Percentiles rank a stretch among this genome's conserved stretches.
These are phyloP conservation scores for Lavandula angustifolia DNA, from an alignment of 257 asterid genomes.

Conservation along the genomic window DNA sequence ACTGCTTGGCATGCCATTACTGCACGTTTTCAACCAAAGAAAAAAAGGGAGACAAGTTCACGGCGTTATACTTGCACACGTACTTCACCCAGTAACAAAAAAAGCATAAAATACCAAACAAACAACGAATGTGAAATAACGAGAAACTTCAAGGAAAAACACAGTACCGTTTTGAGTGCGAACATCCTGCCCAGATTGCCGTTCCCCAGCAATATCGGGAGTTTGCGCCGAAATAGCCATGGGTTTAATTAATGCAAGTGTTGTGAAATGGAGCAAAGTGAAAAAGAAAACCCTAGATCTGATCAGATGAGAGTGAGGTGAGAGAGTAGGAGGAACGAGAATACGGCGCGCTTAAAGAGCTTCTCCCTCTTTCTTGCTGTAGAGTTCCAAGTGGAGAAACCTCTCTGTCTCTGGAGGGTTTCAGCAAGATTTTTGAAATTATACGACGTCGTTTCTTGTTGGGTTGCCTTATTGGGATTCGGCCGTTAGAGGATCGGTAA, in stretches of 20 bases:
- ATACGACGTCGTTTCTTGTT: conserved; percentile 19
- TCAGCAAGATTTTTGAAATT: conserved; percentile 23
- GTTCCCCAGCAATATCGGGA: conserved; percentile 83
- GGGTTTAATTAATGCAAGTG: background rate
- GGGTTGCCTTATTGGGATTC: background rate
- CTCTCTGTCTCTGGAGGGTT: conserved; percentile 32
- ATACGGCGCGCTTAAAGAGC: conserved; percentile 18
- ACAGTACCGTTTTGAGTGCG: conserved; percentile 78
- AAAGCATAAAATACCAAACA: conserved; percentile 6
- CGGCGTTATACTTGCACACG: background rate
- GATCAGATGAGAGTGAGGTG: conserved; percentile 21
- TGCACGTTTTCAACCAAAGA: conserved; percentile 37
- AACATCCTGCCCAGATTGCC: conserved; percentile 96
- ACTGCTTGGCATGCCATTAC: conserved; percentile 90
- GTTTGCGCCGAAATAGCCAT: conserved; percentile 60
- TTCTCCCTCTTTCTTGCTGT: conserved; percentile 18
- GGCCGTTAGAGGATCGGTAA: background rate
- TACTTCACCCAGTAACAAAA: background rate
- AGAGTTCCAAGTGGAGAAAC: conserved; percentile 33
- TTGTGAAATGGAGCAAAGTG: conserved; percentile 7
- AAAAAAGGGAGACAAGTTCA: no score
- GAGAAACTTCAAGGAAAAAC: background rate
- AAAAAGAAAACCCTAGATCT: conserved; percentile 44
- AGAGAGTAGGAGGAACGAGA: conserved; percentile 21
- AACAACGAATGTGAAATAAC: conserved; percentile 14